phyloP scores from a whole-genome alignment of 371 early-diverging fungal genomes.

The Parasitella parasitica region DNA sequence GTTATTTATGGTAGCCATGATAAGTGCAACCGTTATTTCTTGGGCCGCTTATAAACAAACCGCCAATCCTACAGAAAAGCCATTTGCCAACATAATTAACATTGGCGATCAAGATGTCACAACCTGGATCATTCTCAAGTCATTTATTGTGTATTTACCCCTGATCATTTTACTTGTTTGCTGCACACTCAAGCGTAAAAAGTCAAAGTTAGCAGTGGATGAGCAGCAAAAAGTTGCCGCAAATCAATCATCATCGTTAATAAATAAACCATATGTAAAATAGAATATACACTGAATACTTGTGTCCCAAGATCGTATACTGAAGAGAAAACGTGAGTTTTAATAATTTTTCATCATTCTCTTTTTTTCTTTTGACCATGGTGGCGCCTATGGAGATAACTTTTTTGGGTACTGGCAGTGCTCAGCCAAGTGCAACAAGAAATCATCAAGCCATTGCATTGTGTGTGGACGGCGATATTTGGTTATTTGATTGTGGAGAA shows the following conservation, averaged over 20 bases:
- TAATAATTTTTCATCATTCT: neutral
- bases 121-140: neutral
- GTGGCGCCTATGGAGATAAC: conserved; percentile 52
- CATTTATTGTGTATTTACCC: conserved; percentile 2
- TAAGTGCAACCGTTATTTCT: neutral
- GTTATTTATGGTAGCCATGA: conserved; percentile 7
- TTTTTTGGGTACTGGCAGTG: conserved; percentile 71
- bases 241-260: neutral
- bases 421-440: conserved; percentile 68
- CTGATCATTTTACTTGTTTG: neutral
- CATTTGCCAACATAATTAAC: neutral
- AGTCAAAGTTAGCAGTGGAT: neutral
- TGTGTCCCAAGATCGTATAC: neutral
- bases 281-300: neutral
- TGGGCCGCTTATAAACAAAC: conserved; percentile 11
- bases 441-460: conserved; percentile 70
- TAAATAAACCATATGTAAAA: neutral
- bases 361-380: conserved; percentile 12
- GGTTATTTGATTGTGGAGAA: conserved; percentile 80
- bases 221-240: neutral
- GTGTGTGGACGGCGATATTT: conserved; percentile 49
- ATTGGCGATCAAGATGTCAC: neutral
- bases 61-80: neutral
- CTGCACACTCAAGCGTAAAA: conserved; percentile 2
- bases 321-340: neutral